Evolutionary conservation across 768 basidiomycete species (phyloP), one percentile per base, ranked within the genome.

Genomic region (Agaricus blazei): DNA sequence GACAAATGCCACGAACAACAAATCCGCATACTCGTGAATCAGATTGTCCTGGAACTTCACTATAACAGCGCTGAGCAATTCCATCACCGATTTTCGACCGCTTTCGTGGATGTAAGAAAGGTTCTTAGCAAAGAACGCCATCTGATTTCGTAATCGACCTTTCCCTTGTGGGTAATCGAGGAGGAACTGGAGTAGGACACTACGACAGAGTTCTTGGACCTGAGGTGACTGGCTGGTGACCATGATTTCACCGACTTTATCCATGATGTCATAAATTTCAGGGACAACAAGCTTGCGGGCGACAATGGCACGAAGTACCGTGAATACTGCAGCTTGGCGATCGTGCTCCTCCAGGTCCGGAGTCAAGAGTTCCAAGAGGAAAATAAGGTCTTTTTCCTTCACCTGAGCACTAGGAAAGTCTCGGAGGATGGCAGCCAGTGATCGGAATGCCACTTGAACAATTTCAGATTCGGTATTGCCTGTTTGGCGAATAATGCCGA

Each of bases 201-300:
- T 84, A 19, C 97, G 87, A 57, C 92, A 96, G 8, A 90, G 82
- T 66, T 97, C 94, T 65, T 95, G 95, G 7, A 96, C 92, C 62
- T 89, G 87, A 0, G 84, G 69, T 2, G 95, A 93, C 68, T 98
- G 96, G 61, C 82, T 94, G 11, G 93, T 95, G 40, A 99, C 92
- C 78, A 97, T 85, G 62, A 96, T 83, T 60, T 93, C 87, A 3
- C 93, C 85, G 23, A 98, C 85, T 56, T 85, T 85, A 57, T 92
- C 91, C 95, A 99, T 98, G 36, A 95, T 72, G 68, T 98, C 95
- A 72, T 99, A 99, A 49, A 99, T 88, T 69, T 98, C 97, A 0
- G 92, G 92, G 0, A 96, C 91, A 31, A 98, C 85, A 59, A 98
- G 90, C 65, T 90, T 92, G 31, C 95, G 84, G 4, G 87, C 80